Conservation (phyloP, 257 asterid genomes). For the Capsicum pubescens region DNA sequence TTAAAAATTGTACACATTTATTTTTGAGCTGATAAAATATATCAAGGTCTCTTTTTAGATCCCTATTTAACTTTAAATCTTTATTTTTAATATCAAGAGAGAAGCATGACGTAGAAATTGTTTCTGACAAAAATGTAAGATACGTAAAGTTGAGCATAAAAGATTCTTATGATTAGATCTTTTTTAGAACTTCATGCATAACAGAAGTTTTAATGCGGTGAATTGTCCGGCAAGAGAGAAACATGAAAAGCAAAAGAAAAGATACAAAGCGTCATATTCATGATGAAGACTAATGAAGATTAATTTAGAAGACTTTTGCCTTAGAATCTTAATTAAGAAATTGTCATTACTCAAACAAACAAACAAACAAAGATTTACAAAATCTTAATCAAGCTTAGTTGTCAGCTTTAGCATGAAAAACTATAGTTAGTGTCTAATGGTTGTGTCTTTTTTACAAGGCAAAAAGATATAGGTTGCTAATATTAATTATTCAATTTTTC, state of each 20-base stretch:
- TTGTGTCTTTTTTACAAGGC: slow-evolving; percentile 51
- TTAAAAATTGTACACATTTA: too few species aligned
- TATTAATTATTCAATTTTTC: slow-evolving; percentile 45
- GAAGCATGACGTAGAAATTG: not conserved
- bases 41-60: not conserved
- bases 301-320: slow-evolving; percentile 27
- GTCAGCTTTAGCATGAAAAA: slow-evolving; percentile 55
- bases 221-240: not conserved
- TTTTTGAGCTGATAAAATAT: too few species aligned
- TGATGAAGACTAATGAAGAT: slow-evolving; percentile 19
- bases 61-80: not conserved
- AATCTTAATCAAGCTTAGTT: slow-evolving; percentile 49
- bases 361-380: slow-evolving; percentile 38
- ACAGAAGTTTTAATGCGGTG: too few species aligned
- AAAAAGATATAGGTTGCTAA: slow-evolving; percentile 33
- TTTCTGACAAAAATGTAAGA: too few species aligned
- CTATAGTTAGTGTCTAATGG: slow-evolving; percentile 35
- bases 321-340: not conserved
- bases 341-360: slow-evolving; percentile 36
- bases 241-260: slow-evolving; percentile 17
- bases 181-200: too few species aligned
- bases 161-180: too few species aligned
- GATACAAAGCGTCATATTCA: slow-evolving; percentile 26
- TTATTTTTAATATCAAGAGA: too few species aligned
- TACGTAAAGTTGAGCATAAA: too few species aligned